Percentiles rank a stretch among this genome's conserved stretches.
Evolutionary conservation across 1,284 basidiomycete genomes (phyloP).

Genomic region (Leccinum fallax): DNA sequence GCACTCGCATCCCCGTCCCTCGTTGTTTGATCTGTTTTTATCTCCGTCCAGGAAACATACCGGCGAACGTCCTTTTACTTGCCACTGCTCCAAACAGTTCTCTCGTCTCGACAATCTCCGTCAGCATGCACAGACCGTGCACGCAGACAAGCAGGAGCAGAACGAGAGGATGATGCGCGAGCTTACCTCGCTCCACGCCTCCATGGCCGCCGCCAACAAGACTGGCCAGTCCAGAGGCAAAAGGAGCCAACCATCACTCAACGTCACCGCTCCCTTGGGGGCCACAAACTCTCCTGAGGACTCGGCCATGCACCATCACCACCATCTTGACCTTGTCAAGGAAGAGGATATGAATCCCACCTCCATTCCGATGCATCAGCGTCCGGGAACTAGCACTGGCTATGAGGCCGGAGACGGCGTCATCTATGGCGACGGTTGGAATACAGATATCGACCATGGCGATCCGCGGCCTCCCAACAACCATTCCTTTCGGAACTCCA

Average conservation of each 20-base stretch:
- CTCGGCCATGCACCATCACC: slow-evolving; percentile 10
- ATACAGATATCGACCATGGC: slow-evolving; percentile 41
- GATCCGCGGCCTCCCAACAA: slow-evolving; percentile 39
- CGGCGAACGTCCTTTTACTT: slow-evolving; percentile 93
- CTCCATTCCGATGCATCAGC: slow-evolving; percentile 45
- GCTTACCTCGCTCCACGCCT: slow-evolving; percentile 83
- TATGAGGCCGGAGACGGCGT: slow-evolving; percentile 59
- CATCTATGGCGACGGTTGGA: slow-evolving; percentile 41
- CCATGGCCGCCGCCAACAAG: slow-evolving; percentile 77
- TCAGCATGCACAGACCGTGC: slow-evolving; percentile 95
- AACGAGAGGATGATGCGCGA: slow-evolving; percentile 94
- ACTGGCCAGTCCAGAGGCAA: slow-evolving; percentile 47
- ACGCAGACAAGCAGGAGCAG: slow-evolving; percentile 84
- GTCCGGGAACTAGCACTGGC: slow-evolving; percentile 69
- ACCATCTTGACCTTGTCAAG: slow-evolving; percentile 45
- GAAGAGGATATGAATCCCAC: slow-evolving; percentile 47
- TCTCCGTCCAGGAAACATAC: slow-evolving; percentile 83
- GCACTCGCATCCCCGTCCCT: slow-evolving; percentile 19
- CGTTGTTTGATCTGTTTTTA: slow-evolving; percentile 22
- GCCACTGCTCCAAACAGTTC: slow-evolving; percentile 95
- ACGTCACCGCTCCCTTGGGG: not conserved
- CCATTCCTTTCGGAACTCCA: slow-evolving; percentile 72
- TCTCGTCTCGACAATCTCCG: slow-evolving; percentile 95
- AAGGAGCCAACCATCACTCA: slow-evolving; percentile 33
- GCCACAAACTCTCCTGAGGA: slow-evolving; percentile 14